Evolutionary conservation across 495 filamentous ascomycete species (phyloP).

Genomic region (Daldinia bambusicola): DNA sequence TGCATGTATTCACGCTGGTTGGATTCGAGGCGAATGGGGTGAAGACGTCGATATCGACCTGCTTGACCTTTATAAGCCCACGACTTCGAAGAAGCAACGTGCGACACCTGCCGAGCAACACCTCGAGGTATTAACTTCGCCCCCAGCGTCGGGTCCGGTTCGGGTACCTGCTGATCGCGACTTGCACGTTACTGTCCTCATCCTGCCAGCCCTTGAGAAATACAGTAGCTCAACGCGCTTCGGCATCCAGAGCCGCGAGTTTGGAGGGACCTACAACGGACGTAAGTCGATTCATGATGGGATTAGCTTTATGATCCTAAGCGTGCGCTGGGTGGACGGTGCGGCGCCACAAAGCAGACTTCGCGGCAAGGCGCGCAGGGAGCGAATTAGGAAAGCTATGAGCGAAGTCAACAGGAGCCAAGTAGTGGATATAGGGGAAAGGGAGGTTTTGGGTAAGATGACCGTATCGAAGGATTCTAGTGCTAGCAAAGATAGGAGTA

Average conservation of each 20-base stretch:
- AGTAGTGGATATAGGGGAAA: constrained; percentile 43
- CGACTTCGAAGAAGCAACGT: constrained; percentile 45
- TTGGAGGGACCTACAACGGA: constrained; percentile 61
- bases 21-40: constrained; percentile 87
- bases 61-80: constrained; percentile 68
- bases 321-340: constrained; percentile 80
- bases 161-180: constrained; percentile 71
- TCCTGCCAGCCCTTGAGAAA: constrained; percentile 79
- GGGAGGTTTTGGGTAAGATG: constrained; percentile 34
- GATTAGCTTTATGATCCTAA: constrained; percentile 84
- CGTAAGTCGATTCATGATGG: constrained; percentile 75
- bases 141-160: constrained; percentile 61
- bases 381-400: constrained; percentile 60
- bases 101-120: constrained; percentile 41
- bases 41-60: constrained; percentile 73
- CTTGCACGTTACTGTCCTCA: constrained; percentile 82
- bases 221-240: constrained; percentile 79
- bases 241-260: constrained; percentile 82
- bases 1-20: constrained; percentile 92
- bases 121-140: constrained; percentile 53
- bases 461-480: constrained; percentile 25
- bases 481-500: constrained; percentile 18
- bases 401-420: constrained; percentile 54
- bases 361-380: constrained; percentile 58
- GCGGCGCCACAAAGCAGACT: constrained; percentile 68